These are phyloP conservation scores for Pleoardoris graminearum DNA, from an alignment of 2,329 filamentous ascomycete genomes.

Conservation along the genomic window DNA sequence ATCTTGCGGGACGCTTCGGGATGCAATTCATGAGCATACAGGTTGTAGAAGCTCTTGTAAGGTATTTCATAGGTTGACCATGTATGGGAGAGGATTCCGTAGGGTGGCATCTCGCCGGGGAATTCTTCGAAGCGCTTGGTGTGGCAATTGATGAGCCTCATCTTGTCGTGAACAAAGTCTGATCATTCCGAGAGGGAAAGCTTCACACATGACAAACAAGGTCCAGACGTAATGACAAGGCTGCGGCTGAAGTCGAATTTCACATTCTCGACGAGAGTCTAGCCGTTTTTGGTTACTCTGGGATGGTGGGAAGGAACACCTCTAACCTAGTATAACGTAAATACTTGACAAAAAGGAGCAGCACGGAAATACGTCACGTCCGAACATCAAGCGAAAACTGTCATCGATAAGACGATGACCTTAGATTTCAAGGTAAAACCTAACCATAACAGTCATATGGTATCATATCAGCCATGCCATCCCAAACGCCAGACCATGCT, in stretches of 20 bases:
- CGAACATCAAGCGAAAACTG: background rate
- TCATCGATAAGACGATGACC: slow-evolving; percentile 3
- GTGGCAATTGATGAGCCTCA: slow-evolving; percentile 7
- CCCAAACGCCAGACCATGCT: slow-evolving; percentile 34
- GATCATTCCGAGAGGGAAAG: too few relatives aligned
- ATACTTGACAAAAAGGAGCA: background rate
- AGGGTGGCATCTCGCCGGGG: slow-evolving; percentile 3
- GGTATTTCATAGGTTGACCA: slow-evolving; percentile 11
- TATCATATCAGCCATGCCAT: slow-evolving; percentile 4
- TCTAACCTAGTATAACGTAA: too few relatives aligned
- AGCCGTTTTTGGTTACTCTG: too few relatives aligned
- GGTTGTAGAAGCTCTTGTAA: background rate
- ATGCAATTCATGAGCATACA: background rate
- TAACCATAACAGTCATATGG: slow-evolving; percentile 10
- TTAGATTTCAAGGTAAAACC: slow-evolving; percentile 1
- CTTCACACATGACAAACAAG: too few relatives aligned
- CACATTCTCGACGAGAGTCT: too few relatives aligned
- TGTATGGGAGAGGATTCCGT: slow-evolving; percentile 17
- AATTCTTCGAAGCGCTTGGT: slow-evolving; percentile 6
- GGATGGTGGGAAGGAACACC: too few relatives aligned
- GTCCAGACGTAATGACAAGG: too few relatives aligned
- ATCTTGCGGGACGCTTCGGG: background rate
- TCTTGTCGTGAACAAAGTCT: too few relatives aligned
- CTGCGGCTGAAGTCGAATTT: too few relatives aligned
- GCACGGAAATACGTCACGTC: background rate